These are phyloP conservation scores for Anisodus tanguticus DNA, from an alignment of 257 asterid species.

Conservation along the genomic window DNA sequence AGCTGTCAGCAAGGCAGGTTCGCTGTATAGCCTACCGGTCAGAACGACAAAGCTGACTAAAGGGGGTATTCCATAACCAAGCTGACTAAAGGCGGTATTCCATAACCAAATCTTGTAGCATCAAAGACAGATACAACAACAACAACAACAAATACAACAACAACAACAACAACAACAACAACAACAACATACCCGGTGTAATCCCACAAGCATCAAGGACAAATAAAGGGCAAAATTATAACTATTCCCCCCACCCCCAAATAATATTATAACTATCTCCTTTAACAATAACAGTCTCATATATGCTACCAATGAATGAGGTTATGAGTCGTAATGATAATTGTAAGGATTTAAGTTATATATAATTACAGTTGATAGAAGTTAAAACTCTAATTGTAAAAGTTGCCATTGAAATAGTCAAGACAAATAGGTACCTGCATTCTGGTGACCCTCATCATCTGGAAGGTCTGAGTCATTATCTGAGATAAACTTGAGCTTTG, in stretches of 20 bases:
- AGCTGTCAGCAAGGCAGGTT: too few relatives aligned
- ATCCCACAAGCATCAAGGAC: not conserved
- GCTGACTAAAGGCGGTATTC: too few relatives aligned
- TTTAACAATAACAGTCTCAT: constrained; percentile 13
- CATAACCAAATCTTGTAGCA: too few relatives aligned
- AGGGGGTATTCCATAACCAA: too few relatives aligned
- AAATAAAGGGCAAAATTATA: not conserved
- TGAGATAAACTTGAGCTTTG: constrained; percentile 61
- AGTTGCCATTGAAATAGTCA: not conserved
- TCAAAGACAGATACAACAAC: too few relatives aligned
- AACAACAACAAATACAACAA: too few relatives aligned
- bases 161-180: too few relatives aligned
- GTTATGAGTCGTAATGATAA: not conserved
- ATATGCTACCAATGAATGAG: constrained; percentile 4
- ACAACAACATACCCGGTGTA: too few relatives aligned
- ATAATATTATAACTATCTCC: not conserved
- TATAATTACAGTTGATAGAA: not conserved
- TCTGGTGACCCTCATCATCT: constrained; percentile 55
- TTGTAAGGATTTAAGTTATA: not conserved
- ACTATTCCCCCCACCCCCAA: not conserved
- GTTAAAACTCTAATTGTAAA: not conserved
- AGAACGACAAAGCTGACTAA: too few relatives aligned
- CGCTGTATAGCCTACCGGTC: too few relatives aligned
- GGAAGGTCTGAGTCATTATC: constrained; percentile 56
- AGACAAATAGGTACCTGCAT: constrained; percentile 40